Evolutionary conservation across 2,329 filamentous ascomycete genomes (phyloP).

Genomic region (Pestalotiopsis sp.): DNA sequence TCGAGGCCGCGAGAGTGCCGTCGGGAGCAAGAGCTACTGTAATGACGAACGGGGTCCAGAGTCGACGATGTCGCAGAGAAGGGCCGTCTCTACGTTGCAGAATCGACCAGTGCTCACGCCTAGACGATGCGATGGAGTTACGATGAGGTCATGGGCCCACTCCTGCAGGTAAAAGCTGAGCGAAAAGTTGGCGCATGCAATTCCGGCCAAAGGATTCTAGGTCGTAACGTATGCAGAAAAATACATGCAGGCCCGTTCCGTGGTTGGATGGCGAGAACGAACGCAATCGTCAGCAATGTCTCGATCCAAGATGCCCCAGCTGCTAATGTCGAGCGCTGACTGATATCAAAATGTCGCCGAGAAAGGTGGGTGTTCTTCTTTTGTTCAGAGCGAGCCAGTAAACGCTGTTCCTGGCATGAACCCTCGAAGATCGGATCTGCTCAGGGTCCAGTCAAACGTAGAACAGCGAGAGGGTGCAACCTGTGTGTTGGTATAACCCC

Average conservation of each 20-base stretch:
- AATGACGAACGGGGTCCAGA: conserved; percentile 7
- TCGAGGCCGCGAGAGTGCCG: not conserved
- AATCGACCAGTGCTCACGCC: conserved; percentile 10
- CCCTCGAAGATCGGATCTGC: not conserved
- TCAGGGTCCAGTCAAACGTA: not conserved
- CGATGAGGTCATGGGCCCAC: conserved; percentile 19
- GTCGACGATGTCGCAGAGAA: conserved; percentile 14
- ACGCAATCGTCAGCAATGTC: not conserved
- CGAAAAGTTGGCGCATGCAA: conserved; percentile 1
- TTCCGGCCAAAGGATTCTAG: conserved; percentile 3
- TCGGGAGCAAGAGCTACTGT: not conserved
- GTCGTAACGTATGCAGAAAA: conserved; percentile 2
- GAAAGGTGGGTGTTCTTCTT: not conserved
- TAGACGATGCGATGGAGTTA: conserved; percentile 15
- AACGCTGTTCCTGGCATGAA: not conserved
- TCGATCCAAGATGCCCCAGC: not conserved
- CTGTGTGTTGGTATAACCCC: not conserved
- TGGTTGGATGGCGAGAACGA: not conserved
- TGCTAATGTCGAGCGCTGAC: not conserved
- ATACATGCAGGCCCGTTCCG: conserved; percentile 2
- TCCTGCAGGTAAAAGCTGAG: conserved; percentile 8
- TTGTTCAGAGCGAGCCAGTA: not conserved
- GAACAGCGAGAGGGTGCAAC: not conserved
- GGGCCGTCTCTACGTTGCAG: conserved; percentile 13
- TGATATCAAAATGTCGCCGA: not conserved